These are phyloP conservation scores for Passalora sequoiae DNA, from an alignment of 2,329 filamentous ascomycete species.

Conservation along the genomic window DNA sequence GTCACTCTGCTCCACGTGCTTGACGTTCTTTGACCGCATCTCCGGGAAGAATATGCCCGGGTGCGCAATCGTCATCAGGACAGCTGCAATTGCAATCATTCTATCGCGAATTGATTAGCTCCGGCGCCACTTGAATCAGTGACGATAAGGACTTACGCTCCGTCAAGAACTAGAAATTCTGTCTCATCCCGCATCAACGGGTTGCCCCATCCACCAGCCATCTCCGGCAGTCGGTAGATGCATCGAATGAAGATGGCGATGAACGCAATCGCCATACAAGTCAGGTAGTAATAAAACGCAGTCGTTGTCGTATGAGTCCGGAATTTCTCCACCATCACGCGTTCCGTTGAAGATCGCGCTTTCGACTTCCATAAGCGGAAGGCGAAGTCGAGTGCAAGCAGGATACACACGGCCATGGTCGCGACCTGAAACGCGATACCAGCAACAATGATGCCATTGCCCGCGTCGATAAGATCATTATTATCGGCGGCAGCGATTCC, in stretches of 20 bases:
- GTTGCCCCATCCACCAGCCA: conserved; percentile 48
- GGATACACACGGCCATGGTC: conserved; percentile 41
- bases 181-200: conserved; percentile 44
- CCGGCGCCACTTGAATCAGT: conserved; percentile 22
- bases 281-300: conserved; percentile 52
- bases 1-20: neutral
- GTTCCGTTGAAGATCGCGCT: neutral
- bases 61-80: conserved; percentile 41
- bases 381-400: conserved; percentile 40
- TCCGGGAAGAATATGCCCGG: conserved; percentile 43
- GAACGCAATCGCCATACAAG: conserved; percentile 54
- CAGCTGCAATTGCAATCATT: conserved; percentile 42
- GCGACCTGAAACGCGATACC: conserved; percentile 43
- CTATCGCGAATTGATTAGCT: neutral
- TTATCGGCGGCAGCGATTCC: conserved; percentile 37
- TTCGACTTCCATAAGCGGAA: conserved; percentile 14
- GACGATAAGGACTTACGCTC: conserved; percentile 33
- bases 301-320: conserved; percentile 18
- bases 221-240: conserved; percentile 55
- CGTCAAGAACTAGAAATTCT: conserved; percentile 46
- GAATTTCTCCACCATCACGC: conserved; percentile 36
- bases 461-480: conserved; percentile 34
- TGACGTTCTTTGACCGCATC: conserved; percentile 12
- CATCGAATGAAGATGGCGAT: conserved; percentile 61
- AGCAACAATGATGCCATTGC: conserved; percentile 44